Base-by-base conservation (phyloP, 2,329 filamentous ascomycete species). In the Lecanicillium sp. region DNA sequence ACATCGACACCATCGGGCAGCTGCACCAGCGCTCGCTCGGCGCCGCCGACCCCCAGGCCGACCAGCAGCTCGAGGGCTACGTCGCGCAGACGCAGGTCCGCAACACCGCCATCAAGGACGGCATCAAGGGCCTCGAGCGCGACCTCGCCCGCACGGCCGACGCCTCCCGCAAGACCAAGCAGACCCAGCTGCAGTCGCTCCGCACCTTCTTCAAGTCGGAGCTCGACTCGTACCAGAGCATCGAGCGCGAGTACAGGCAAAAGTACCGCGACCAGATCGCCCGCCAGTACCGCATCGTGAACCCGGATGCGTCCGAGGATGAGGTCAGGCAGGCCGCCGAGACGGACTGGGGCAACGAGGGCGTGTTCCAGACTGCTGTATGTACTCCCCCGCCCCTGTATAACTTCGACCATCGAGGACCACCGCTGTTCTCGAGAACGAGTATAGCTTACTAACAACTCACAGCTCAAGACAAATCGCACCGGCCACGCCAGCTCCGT, bases 331-430 rank as follows among this genome's bases (percentile, higher is more conserved):
- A 87, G 62, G 86, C 86, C 3, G 72, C 81, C 20, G 74, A 87
- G 56, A 73, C 80, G 46, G 83, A 90, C 62, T 87, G 86, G 83
- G 81, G 83, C 46, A 79, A 86, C 51, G 84, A 90, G 69, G 84
- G 86, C 59, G 83, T 93, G 48, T 93, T 91, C 71, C 84, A 90
- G 67, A 84, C 82, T 49, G 87, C 87, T 51, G 87, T 91, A 76
- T 66, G 81, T 75, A 44, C 52, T 44, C 36, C 33, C 12, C 17
- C 27, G 21, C 24, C 35, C 35, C 30, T 20, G 20, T 10, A 15
- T 23, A 19, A 36, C 17, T 8, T n/a, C 4, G 17, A 5, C 3
- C 5, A 12, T 14, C n/a, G 10, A 36, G 11, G 19, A 36, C n/a
- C n/a, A 36, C 11, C 30, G 32, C 17, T 30, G 3, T 20, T 11